Evolutionary conservation across 352 stramenopile species (phyloP).

Genomic region (Phytophthora macrochlamydospora): DNA sequence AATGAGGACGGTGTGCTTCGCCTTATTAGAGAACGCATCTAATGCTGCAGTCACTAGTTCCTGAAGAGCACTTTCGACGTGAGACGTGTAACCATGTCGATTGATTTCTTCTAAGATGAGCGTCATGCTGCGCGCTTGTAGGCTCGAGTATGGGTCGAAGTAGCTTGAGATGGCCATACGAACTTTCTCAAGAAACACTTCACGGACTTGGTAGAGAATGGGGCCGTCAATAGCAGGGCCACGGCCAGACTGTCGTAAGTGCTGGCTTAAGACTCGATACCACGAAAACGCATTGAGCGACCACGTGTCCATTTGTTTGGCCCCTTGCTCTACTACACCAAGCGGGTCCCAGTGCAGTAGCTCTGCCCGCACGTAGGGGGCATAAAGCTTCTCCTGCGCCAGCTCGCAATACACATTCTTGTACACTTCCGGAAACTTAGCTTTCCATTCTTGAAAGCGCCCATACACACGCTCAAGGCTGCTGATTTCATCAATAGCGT

Average conservation of each 20-base stretch:
- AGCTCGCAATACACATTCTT: conserved; percentile 67
- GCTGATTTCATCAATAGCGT: conserved; percentile 74
- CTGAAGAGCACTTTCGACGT: conserved; percentile 36
- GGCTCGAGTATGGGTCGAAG: conserved; percentile 65
- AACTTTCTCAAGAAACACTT: conserved; percentile 58
- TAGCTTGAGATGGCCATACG: conserved; percentile 38
- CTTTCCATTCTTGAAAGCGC: conserved; percentile 75
- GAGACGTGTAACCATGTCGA: conserved; percentile 26
- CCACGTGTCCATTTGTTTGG: conserved; percentile 22
- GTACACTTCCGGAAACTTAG: conserved; percentile 74
- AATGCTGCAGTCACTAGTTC: conserved; percentile 35
- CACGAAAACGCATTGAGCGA: conserved; percentile 53
- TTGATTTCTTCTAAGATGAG: conserved; percentile 59
- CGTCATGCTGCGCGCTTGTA: conserved; percentile 58
- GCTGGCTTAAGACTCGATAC: conserved; percentile 51
- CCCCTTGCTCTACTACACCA: conserved; percentile 23
- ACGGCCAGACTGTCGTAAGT: conserved; percentile 17
- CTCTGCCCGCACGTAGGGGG: conserved; percentile 67
- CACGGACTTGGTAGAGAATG: conserved; percentile 47
- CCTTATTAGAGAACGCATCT: conserved; percentile 34
- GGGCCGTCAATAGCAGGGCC: conserved; percentile 28
- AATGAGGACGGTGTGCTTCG: conserved; percentile 52
- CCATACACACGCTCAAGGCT: conserved; percentile 62
- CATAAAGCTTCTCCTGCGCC: conserved; percentile 62
- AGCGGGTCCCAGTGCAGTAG: conserved; percentile 74